phyloP scores from a whole-genome alignment of 2,329 filamentous ascomycete species.

The Fusarium caatingaense region DNA sequence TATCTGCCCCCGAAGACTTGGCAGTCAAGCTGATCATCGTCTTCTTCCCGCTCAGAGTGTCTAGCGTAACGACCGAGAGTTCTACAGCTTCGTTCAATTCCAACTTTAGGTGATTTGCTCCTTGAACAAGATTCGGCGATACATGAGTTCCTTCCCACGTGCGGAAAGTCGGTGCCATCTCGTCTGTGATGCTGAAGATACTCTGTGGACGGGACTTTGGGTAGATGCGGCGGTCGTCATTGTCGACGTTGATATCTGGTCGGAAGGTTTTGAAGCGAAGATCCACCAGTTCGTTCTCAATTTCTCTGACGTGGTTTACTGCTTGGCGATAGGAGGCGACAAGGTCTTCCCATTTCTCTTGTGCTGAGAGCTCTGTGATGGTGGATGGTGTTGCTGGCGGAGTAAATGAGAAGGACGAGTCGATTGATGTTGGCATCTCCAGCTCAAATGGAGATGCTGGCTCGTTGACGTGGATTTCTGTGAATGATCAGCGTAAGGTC shows the following conservation, averaged over 20 bases:
- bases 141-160: background rate
- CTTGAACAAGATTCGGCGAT: rapidly evolving
- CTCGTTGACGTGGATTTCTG: background rate
- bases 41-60: background rate
- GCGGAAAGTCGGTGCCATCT: background rate
- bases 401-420: background rate
- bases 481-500: background rate
- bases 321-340: background rate
- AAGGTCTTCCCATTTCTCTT: background rate
- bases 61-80: background rate
- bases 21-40: conserved; percentile 2
- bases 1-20: background rate
- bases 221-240: background rate
- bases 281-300: background rate
- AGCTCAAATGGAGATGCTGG: background rate
- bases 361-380: too few species aligned
- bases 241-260: background rate
- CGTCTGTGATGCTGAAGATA: background rate
- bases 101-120: background rate
- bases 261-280: background rate
- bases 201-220: rapidly evolving
- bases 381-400: background rate
- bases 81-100: background rate
- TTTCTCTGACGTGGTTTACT: background rate
- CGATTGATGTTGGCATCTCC: background rate